Conservation (phyloP, 192 early-diverging fungal genomes). For the Coemansia sp. region DNA sequence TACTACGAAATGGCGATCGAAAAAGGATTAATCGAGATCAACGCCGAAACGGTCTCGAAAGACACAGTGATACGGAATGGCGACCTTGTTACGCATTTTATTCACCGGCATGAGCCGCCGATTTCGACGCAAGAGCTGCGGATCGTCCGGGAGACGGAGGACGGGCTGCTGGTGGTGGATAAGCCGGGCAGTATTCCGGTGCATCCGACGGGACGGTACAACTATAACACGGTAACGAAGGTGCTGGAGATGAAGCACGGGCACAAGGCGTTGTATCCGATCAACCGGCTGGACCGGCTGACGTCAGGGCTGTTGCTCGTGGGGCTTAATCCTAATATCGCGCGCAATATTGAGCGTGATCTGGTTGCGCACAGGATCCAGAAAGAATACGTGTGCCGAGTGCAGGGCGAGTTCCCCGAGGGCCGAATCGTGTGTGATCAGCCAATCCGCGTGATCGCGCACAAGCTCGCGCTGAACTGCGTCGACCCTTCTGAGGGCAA, state of each 20-base stretch:
- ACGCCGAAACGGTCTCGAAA: conserved; percentile 56
- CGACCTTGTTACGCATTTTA: conserved; percentile 77
- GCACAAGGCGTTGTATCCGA: conserved; percentile 59
- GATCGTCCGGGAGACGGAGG: conserved; percentile 62
- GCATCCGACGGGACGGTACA: conserved; percentile 76
- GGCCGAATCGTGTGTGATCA: conserved; percentile 62
- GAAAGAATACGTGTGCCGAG: conserved; percentile 89
- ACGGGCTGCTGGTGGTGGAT: conserved; percentile 76
- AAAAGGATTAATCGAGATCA: conserved; percentile 80
- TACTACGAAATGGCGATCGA: conserved; percentile 86
- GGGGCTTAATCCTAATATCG: conserved; percentile 58
- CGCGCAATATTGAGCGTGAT: conserved; percentile 63
- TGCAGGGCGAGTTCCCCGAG: conserved; percentile 83
- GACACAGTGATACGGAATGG: conserved; percentile 71
- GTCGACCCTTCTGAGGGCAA: conserved; percentile 79
- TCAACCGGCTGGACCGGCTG: conserved; percentile 89
- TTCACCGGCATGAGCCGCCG: conserved; percentile 96
- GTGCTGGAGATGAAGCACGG: conserved; percentile 67
- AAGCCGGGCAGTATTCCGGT: conserved; percentile 92
- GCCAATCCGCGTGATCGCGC: conserved; percentile 80
- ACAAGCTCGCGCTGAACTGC: conserved; percentile 86
- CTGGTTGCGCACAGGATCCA: conserved; percentile 66
- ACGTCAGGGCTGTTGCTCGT: conserved; percentile 92
- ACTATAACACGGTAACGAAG: conserved; percentile 79
- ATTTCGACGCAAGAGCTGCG: conserved; percentile 63